A percentile compares a stretch with the other conserved stretches of the same genome.
phyloP scores from a whole-genome alignment of 2,329 filamentous ascomycete species.

The Calonectria fujianensis region DNA sequence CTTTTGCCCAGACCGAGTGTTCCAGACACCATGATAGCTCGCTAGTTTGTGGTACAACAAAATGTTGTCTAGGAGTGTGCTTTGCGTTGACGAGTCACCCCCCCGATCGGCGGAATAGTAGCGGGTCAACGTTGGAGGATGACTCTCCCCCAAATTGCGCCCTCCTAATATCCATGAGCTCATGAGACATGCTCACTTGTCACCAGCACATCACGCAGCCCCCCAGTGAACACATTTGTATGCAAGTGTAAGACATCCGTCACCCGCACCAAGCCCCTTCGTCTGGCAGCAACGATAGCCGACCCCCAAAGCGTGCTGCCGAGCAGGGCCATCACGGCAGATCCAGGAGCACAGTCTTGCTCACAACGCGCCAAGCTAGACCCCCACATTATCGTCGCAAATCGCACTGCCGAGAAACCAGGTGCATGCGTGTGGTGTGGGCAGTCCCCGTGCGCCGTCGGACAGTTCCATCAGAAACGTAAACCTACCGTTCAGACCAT shows the following conservation, averaged over 20 bases:
- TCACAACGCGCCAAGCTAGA: constrained; percentile 25
- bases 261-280: neutral
- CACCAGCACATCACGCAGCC: constrained; percentile 11
- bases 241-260: neutral
- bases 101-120: constrained; percentile 3
- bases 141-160: neutral
- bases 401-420: constrained; percentile 37
- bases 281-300: constrained; percentile 25
- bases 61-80: neutral
- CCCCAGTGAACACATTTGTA: constrained; percentile 12
- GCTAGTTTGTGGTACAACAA: constrained; percentile 1
- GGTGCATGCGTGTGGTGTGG: constrained; percentile 6
- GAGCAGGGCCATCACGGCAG: constrained; percentile 18
- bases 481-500: constrained; percentile 31
- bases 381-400: constrained; percentile 43
- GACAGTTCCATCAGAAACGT: constrained; percentile 18
- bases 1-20: constrained; percentile 13
- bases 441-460: constrained; percentile 1
- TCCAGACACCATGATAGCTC: constrained; percentile 22
- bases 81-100: neutral
- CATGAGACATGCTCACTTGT: constrained; percentile 12
- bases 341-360: constrained; percentile 21
- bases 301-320: neutral
- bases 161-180: constrained; percentile 14
- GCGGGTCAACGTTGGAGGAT: neutral